A percentile compares a stretch with the other conserved stretches of the same genome.
Conservation (phyloP, 2,329 filamentous ascomycete genomes). For the Scedosporium minutisporum region DNA sequence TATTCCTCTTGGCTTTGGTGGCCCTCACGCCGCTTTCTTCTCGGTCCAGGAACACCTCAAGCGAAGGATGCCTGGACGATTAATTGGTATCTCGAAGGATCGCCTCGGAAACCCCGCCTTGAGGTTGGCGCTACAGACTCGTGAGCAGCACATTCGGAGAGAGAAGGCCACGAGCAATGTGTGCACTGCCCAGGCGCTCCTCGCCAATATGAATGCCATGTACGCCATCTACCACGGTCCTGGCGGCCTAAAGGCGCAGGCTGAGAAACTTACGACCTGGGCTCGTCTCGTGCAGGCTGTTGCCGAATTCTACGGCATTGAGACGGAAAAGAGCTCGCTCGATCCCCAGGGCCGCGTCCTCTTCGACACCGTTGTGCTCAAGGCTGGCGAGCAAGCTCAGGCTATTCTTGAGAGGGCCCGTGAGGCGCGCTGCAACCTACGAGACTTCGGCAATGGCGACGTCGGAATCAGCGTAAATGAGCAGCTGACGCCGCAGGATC, state of each 20-base stretch:
- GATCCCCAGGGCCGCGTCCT: slow-evolving; percentile 46
- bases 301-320: slow-evolving; percentile 52
- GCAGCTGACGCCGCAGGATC: slow-evolving; percentile 26
- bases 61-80: slow-evolving; percentile 82
- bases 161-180: slow-evolving; percentile 98
- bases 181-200: slow-evolving; percentile 85
- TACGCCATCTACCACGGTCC: slow-evolving; percentile 94
- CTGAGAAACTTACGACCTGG: slow-evolving; percentile 63
- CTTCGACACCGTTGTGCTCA: slow-evolving; percentile 76
- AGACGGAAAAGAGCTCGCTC: slow-evolving; percentile 49
- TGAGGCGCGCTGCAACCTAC: slow-evolving; percentile 14
- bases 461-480: slow-evolving; percentile 22
- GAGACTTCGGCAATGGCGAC: slow-evolving; percentile 19
- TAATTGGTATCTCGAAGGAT: slow-evolving; percentile 89
- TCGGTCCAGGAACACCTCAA: slow-evolving; percentile 85
- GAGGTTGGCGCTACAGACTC: slow-evolving; percentile 77
- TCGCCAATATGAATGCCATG: slow-evolving; percentile 93
- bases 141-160: slow-evolving; percentile 90
- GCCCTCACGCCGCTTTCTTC: slow-evolving; percentile 96
- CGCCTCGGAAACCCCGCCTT: slow-evolving; percentile 73
- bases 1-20: slow-evolving; percentile 84
- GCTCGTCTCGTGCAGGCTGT: slow-evolving; percentile 60
- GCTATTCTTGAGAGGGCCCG: not conserved
- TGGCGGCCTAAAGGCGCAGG: slow-evolving; percentile 70
- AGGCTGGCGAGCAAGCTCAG: slow-evolving; percentile 40